These are phyloP conservation scores for Pseudogymnoascus sp. DNA, from an alignment of 2,329 filamentous ascomycete species.

Conservation along the genomic window DNA sequence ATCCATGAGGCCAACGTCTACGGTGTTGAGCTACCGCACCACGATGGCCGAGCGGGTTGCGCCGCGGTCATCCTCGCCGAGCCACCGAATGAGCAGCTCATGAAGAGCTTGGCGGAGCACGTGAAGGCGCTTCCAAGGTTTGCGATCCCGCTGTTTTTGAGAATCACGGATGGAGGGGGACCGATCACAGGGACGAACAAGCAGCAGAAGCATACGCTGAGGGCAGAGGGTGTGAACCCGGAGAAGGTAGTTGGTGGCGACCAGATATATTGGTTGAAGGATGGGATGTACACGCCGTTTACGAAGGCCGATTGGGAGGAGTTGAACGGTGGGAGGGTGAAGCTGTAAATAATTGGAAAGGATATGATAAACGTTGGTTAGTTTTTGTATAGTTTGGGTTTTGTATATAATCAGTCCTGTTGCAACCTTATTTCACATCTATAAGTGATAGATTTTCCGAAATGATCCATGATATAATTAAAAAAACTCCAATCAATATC, in stretches of 20 bases:
- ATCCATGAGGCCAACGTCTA: slow-evolving; percentile 80
- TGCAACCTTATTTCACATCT: not conserved
- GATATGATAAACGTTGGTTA: not conserved
- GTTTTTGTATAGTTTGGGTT: not conserved
- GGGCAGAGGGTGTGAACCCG: slow-evolving; percentile 67
- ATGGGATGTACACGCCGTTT: slow-evolving; percentile 61
- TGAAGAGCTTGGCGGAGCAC: slow-evolving; percentile 55
- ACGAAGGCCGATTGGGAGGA: slow-evolving; percentile 57
- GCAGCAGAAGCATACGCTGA: slow-evolving; percentile 69
- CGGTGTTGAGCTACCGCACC: slow-evolving; percentile 67
- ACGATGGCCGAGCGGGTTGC: slow-evolving; percentile 79
- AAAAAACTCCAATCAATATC: not conserved
- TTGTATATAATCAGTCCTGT: not conserved
- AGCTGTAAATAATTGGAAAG: slow-evolving; percentile 42
- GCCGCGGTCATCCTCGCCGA: slow-evolving; percentile 57
- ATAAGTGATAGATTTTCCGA: not conserved
- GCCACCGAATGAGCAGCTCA: slow-evolving; percentile 35
- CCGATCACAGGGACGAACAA: slow-evolving; percentile 79
- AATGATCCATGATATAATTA: not conserved
- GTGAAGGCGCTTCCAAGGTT: slow-evolving; percentile 58
- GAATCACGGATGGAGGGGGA: slow-evolving; percentile 47
- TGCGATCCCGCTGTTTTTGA: slow-evolving; percentile 69
- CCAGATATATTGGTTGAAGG: slow-evolving; percentile 49
- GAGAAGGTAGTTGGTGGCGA: slow-evolving; percentile 38
- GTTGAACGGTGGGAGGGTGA: slow-evolving; percentile 60